Evolutionary conservation across 306 rosid genomes (phyloP).

Genomic region (Sicyos baderoa): DNA sequence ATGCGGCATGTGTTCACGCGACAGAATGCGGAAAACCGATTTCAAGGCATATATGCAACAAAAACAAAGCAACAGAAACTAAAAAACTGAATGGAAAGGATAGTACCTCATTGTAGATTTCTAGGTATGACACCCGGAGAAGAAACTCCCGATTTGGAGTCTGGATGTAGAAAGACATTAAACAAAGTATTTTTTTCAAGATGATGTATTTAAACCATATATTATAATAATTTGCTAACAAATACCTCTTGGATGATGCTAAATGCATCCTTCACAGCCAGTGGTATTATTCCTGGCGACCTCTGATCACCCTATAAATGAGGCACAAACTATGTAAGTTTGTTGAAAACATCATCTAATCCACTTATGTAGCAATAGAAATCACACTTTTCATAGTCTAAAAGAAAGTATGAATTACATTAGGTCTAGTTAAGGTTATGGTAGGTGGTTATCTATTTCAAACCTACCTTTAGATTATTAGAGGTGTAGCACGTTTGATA

Average conservation of each 20-base stretch:
- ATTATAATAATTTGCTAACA: background rate
- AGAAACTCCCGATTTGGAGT: conserved; percentile 97
- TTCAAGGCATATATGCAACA: too few relatives aligned
- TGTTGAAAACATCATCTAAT: conserved; percentile 15
- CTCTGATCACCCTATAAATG: conserved; percentile 90
- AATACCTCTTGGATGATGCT: conserved; percentile 98
- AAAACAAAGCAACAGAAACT: conserved; percentile 17
- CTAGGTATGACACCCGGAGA: conserved; percentile 91
- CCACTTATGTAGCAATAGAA: conserved; percentile 10
- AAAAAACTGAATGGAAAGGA: conserved; percentile 21
- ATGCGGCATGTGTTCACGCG: too few relatives aligned
- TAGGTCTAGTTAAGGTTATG: conserved; percentile 4
- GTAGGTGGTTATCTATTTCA: too few relatives aligned
- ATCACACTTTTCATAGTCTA: background rate
- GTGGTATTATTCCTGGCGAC: conserved; percentile 97
- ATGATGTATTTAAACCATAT: conserved; percentile 5
- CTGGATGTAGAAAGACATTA: conserved; percentile 33
- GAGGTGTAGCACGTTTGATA: too few relatives aligned
- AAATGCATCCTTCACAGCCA: conserved; percentile 96
- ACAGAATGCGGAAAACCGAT: too few relatives aligned
- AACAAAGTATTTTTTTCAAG: conserved; percentile 5
- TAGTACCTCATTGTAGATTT: conserved; percentile 93
- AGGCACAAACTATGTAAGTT: conserved; percentile 25
- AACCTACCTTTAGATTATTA: too few relatives aligned
- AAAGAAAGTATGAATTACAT: background rate